These are phyloP conservation scores for Monosporascus sp. DNA, from an alignment of 2,329 filamentous ascomycete genomes.

Conservation along the genomic window DNA sequence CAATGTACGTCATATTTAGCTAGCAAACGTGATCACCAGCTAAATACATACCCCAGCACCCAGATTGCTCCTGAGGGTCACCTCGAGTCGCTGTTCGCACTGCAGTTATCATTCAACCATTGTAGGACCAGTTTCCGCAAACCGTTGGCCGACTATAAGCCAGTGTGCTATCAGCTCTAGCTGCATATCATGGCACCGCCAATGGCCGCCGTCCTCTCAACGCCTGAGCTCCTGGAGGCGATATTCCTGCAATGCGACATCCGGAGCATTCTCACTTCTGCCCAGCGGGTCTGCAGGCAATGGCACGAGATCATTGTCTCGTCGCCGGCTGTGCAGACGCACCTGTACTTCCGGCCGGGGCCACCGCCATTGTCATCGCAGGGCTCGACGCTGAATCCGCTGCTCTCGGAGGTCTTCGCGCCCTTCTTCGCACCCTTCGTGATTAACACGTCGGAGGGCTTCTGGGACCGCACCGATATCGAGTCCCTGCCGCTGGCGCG, in stretches of 20 bases:
- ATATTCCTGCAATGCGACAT: slow-evolving; percentile 5
- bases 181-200: not conserved
- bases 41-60: too few relatives aligned
- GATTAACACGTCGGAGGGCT: not conserved
- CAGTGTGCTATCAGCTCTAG: too few relatives aligned
- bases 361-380: not conserved
- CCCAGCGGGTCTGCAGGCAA: slow-evolving; percentile 3
- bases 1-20: too few relatives aligned
- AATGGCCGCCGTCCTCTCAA: not conserved
- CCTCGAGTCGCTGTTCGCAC: too few relatives aligned
- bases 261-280: not conserved
- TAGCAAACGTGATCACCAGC: too few relatives aligned
- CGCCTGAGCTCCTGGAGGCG: slow-evolving; percentile 3
- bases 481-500: slow-evolving; percentile 1
- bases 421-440: not conserved
- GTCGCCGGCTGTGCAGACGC: slow-evolving; percentile 1
- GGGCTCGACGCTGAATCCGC: slow-evolving; percentile 1
- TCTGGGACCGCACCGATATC: slow-evolving; percentile 1
- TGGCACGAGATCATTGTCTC: slow-evolving; percentile 2
- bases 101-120: too few relatives aligned
- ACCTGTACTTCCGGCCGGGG: slow-evolving; percentile 2
- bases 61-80: too few relatives aligned
- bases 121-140: too few relatives aligned
- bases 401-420: slow-evolving; percentile 1
- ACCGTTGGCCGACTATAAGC: too few relatives aligned